These are phyloP conservation scores for Amanita pseudoporphyria DNA, from an alignment of 768 basidiomycete species.

Conservation along the genomic window DNA sequence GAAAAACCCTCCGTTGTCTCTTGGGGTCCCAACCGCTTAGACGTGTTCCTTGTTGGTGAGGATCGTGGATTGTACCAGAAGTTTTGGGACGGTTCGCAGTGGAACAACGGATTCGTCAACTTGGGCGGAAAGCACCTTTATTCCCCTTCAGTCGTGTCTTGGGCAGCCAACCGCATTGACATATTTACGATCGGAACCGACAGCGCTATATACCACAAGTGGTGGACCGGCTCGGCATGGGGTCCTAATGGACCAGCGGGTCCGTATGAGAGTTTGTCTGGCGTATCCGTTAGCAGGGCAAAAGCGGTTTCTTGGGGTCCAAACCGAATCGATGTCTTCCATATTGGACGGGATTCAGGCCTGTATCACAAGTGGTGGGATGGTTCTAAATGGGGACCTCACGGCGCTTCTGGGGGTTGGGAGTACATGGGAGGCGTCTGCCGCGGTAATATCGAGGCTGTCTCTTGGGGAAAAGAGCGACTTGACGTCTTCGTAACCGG, in stretches of 20 bases:
- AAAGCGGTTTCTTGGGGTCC: background rate
- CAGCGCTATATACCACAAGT: background rate
- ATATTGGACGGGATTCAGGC: background rate
- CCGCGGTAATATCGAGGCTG: background rate
- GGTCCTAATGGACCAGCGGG: no score
- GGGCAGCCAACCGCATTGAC: background rate
- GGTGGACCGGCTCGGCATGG: background rate
- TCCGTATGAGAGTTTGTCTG: background rate
- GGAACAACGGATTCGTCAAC: background rate
- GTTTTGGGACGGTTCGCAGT: background rate
- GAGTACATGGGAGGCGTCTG: background rate
- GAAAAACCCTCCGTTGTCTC: conserved; percentile 6
- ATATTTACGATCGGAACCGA: background rate
- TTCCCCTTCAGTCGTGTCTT: background rate
- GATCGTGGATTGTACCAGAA: no score
- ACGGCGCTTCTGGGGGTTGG: background rate
- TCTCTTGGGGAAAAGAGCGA: background rate
- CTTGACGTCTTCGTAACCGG: background rate
- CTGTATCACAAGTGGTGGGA: no score
- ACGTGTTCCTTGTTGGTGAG: no score
- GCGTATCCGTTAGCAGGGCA: background rate
- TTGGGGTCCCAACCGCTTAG: no score
- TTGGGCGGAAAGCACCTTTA: no score
- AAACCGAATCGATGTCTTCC: background rate
- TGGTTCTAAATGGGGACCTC: no score